Evolutionary conservation across 2,329 filamentous ascomycete species (phyloP).

Genomic region (Emmonsiellopsis sp.): DNA sequence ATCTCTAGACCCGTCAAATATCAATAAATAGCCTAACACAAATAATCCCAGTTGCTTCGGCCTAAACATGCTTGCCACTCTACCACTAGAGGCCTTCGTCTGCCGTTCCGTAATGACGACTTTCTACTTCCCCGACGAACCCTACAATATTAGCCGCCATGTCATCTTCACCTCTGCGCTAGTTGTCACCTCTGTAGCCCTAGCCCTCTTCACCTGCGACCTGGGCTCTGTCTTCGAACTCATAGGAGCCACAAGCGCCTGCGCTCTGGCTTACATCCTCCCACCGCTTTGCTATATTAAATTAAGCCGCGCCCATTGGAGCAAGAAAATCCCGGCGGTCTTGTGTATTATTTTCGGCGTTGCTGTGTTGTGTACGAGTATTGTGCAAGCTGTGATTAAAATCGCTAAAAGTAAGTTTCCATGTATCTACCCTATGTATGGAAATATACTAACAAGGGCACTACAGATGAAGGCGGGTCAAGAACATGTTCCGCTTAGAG

Average conservation of each 20-base stretch:
- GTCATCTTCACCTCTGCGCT: conserved; percentile 76
- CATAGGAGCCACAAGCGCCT: conserved; percentile 89
- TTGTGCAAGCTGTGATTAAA: conserved; percentile 64
- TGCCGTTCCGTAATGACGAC: conserved; percentile 94
- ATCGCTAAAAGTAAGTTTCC: conserved; percentile 42
- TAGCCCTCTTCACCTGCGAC: conserved; percentile 84
- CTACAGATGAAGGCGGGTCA: conserved; percentile 26
- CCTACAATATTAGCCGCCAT: conserved; percentile 76
- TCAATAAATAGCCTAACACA: conserved; percentile 11
- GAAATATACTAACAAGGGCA: background rate
- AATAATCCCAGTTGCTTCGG: conserved; percentile 62
- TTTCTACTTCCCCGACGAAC: conserved; percentile 64
- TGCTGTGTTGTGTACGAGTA: conserved; percentile 70
- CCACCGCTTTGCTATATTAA: conserved; percentile 94
- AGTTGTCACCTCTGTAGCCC: conserved; percentile 65
- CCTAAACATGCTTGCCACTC: conserved; percentile 95
- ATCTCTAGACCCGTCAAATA: background rate
- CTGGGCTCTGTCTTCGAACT: conserved; percentile 91
- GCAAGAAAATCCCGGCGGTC: conserved; percentile 61
- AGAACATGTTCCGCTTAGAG: conserved; percentile 18
- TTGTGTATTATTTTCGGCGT: conserved; percentile 70
- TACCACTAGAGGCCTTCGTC: conserved; percentile 94
- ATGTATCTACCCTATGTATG: conserved; percentile 7
- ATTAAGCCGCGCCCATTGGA: conserved; percentile 67
- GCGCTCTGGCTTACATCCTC: conserved; percentile 87